A percentile compares a stretch with the other conserved stretches of the same genome.
Evolutionary conservation across 1,139 yeast genomes (phyloP).

Genomic region (Insectozyma bohioensis): DNA sequence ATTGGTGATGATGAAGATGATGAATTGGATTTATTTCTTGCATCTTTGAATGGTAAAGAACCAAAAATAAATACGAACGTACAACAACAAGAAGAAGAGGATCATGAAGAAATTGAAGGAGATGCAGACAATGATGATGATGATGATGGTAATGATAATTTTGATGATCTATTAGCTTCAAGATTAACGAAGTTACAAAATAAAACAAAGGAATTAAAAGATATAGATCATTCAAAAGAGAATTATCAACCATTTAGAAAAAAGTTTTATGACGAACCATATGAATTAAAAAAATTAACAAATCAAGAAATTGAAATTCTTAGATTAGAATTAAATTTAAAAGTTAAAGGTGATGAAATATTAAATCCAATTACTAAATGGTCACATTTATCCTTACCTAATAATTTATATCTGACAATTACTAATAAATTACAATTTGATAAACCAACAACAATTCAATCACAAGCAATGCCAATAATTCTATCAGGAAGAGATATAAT

Average conservation of each 20-base stretch:
- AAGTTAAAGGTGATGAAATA: slow-evolving; percentile 53
- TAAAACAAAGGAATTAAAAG: slow-evolving; percentile 33
- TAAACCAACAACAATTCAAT: slow-evolving; percentile 84
- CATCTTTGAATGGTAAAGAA: slow-evolving; percentile 7
- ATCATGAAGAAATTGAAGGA: slow-evolving; percentile 9
- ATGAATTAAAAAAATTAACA: slow-evolving; percentile 47
- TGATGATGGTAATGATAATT: slow-evolving; percentile 22
- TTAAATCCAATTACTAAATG: slow-evolving; percentile 75
- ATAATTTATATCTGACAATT: slow-evolving; percentile 53
- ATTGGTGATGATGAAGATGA: slow-evolving; percentile 20
- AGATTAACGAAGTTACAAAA: slow-evolving; percentile 34
- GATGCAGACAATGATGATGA: slow-evolving; percentile 16
- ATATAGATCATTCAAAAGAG: slow-evolving; percentile 46
- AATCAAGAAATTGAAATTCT: slow-evolving; percentile 54
- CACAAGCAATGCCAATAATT: slow-evolving; percentile 87
- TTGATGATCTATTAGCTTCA: slow-evolving; percentile 24
- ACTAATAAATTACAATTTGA: slow-evolving; percentile 49
- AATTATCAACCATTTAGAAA: slow-evolving; percentile 58
- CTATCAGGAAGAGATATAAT: slow-evolving; percentile 90
- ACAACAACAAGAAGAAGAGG: not conserved
- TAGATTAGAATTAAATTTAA: slow-evolving; percentile 58
- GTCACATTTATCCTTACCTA: slow-evolving; percentile 80
- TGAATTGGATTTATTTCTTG: slow-evolving; percentile 23
- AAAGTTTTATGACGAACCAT: slow-evolving; percentile 63
- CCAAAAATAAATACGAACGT: slow-evolving; percentile 1